Evolutionary conservation across 371 early-diverging fungal genomes (phyloP).

Genomic region (Coemansia sp.): DNA sequence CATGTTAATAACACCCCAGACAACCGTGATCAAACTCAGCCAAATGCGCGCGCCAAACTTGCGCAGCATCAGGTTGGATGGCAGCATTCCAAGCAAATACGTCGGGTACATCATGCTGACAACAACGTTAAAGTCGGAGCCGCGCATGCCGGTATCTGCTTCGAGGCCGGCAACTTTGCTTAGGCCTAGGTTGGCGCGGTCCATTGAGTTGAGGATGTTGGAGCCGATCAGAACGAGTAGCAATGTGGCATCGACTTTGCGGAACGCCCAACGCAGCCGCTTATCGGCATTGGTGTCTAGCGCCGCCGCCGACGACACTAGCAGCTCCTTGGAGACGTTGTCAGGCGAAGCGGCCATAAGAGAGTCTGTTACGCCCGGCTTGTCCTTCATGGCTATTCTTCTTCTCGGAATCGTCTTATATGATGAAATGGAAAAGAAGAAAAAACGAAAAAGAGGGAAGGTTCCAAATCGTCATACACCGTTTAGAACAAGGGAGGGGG

Average conservation of each 20-base stretch:
- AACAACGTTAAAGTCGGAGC: constrained; percentile 34
- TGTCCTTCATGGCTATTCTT: not conserved
- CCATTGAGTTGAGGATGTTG: constrained; percentile 50
- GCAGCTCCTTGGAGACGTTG: not conserved
- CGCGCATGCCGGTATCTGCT: constrained; percentile 8
- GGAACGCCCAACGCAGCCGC: constrained; percentile 29
- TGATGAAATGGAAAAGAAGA: no score
- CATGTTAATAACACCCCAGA: constrained; percentile 60
- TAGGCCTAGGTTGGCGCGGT: constrained; percentile 47
- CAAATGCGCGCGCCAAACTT: constrained; percentile 58
- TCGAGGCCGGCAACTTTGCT: constrained; percentile 26
- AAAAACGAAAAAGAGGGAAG: not conserved
- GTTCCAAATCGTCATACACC: not conserved
- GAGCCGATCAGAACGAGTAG: constrained; percentile 34
- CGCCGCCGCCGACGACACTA: not conserved
- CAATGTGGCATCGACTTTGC: constrained; percentile 42
- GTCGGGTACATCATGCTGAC: constrained; percentile 34
- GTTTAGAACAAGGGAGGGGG: no score
- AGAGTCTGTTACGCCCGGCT: no score
- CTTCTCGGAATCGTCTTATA: not conserved
- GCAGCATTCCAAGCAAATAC: constrained; percentile 47
- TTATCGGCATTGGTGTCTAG: not conserved
- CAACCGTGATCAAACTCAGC: constrained; percentile 54
- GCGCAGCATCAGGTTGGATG: constrained; percentile 61
- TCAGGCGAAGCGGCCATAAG: not conserved